Evolutionary conservation across 1,284 basidiomycete species (phyloP).

Genomic region (Naganishia cerealis): DNA sequence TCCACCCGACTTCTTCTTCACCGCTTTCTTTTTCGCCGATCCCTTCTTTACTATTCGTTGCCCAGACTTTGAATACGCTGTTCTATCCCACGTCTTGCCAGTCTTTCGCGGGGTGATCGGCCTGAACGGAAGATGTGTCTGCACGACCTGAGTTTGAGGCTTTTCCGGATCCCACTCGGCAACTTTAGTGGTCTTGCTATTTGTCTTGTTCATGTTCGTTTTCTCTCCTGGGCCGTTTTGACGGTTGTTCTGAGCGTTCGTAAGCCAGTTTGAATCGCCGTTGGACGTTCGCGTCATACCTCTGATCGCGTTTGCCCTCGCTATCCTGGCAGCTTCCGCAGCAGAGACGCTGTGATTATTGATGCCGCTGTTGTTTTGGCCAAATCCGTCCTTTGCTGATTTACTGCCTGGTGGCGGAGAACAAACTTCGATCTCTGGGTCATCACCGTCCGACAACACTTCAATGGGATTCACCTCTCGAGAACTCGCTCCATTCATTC

Average conservation of each 20-base stretch:
- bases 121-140: conserved; percentile 51
- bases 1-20: conserved; percentile 32
- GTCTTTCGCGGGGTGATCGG: conserved; percentile 46
- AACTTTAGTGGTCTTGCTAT: conserved; percentile 13
- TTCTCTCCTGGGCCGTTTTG: background rate
- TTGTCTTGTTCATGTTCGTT: conserved; percentile 5
- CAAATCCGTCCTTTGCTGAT: background rate
- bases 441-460: conserved; percentile 19
- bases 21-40: conserved; percentile 52
- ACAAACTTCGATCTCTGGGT: conserved; percentile 16
- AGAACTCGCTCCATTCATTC: background rate
- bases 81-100: conserved; percentile 79
- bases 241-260: conserved; percentile 13
- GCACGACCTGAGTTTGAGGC: conserved; percentile 35
- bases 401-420: conserved; percentile 12
- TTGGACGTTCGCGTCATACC: background rate
- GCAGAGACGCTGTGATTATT: background rate
- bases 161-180: conserved; percentile 25
- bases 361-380: background rate
- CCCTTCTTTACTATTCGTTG: conserved; percentile 16
- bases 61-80: conserved; percentile 75
- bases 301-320: conserved; percentile 24
- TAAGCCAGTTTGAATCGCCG: conserved; percentile 13
- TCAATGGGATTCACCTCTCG: conserved; percentile 6
- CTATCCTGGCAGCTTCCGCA: conserved; percentile 12